These are phyloP conservation scores for Pisolithus orientalis DNA, from an alignment of 768 basidiomycete species.

Conservation along the genomic window DNA sequence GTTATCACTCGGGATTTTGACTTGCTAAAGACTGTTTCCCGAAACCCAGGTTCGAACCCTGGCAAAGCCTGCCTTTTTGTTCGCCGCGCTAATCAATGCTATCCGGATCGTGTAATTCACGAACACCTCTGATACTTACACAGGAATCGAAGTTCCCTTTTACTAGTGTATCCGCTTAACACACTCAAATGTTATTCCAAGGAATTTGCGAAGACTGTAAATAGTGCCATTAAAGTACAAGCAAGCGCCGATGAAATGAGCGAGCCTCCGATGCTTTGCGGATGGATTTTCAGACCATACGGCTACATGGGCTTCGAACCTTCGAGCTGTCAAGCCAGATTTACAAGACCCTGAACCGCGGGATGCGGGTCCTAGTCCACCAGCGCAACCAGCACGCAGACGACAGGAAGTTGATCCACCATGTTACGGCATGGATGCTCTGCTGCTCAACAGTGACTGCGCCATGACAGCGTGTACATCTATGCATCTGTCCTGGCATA, in stretches of 20 bases:
- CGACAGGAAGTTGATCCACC: too few species aligned
- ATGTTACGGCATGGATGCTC: not conserved
- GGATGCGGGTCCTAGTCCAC: too few species aligned
- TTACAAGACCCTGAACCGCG: too few species aligned
- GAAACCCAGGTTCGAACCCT: slow-evolving; percentile 18
- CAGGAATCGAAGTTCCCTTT: too few species aligned
- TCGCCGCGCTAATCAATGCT: too few species aligned
- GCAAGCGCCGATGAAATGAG: not conserved
- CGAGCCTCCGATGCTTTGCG: not conserved
- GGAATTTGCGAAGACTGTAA: not conserved
- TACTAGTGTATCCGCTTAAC: too few species aligned
- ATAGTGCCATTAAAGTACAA: not conserved
- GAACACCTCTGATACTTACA: too few species aligned
- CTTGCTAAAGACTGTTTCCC: not conserved
- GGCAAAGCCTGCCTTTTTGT: slow-evolving; percentile 8
- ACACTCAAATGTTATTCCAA: too few species aligned
- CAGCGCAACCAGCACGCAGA: too few species aligned
- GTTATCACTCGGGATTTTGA: slow-evolving; percentile 22
- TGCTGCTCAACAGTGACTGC: slow-evolving; percentile 48
- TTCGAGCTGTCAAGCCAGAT: too few species aligned
- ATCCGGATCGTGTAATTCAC: too few species aligned
- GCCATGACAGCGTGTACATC: slow-evolving; percentile 75
- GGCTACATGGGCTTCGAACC: too few species aligned
- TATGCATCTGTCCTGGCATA: slow-evolving; percentile 62
- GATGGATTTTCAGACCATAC: not conserved